Conservation (phyloP, 495 filamentous ascomycete genomes). For the Neurospora sublineolata region DNA sequence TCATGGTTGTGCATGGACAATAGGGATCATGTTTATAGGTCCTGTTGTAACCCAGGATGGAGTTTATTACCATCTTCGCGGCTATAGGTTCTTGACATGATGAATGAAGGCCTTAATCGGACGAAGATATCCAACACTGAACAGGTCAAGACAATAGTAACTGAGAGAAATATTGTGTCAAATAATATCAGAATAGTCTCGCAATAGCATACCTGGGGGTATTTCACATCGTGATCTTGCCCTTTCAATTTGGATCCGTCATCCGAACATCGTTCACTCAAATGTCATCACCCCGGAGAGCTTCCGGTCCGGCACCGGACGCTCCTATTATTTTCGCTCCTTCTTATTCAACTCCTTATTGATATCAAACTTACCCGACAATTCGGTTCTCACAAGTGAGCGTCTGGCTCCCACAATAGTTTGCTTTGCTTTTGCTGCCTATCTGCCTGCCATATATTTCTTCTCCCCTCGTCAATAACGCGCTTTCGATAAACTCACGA, state of each 20-base stretch:
- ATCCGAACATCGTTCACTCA: too few relatives aligned
- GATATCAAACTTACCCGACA: not conserved
- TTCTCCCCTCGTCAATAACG: not conserved
- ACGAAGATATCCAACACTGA: too few relatives aligned
- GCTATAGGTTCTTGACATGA: not conserved
- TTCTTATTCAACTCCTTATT: not conserved
- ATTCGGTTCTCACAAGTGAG: not conserved
- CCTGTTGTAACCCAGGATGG: too few relatives aligned
- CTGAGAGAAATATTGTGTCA: too few relatives aligned
- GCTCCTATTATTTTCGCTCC: not conserved
- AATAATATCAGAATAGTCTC: too few relatives aligned
- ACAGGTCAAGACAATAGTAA: too few relatives aligned
- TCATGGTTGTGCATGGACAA: too few relatives aligned
- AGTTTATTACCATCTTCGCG: not conserved
- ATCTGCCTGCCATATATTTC: not conserved
- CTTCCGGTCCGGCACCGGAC: not conserved
- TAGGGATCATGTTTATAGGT: too few relatives aligned
- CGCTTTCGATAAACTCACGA: not conserved
- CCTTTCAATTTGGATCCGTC: too few relatives aligned
- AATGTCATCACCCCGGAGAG: not conserved
- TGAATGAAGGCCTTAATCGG: not conserved
- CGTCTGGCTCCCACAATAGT: not conserved
- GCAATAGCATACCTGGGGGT: too few relatives aligned
- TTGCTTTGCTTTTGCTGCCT: not conserved
- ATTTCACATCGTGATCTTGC: too few relatives aligned